phyloP scores from a whole-genome alignment of 495 filamentous ascomycete genomes.

The Neurospora sp. region DNA sequence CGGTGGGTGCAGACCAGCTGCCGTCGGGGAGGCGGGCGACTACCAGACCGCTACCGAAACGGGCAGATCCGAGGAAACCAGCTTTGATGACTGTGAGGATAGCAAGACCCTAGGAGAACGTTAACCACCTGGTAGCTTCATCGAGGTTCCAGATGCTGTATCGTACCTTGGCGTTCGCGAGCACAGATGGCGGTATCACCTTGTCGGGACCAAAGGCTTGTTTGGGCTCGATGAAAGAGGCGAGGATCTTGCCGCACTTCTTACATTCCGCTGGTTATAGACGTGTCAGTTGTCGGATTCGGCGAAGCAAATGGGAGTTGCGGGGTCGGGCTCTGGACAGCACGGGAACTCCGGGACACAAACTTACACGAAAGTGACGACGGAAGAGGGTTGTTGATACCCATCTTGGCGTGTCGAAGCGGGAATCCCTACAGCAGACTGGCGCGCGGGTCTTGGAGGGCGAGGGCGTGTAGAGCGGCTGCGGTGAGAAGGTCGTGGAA shows the following conservation, averaged over 20 bases:
- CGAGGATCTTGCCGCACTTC: constrained; percentile 85
- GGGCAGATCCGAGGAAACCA: constrained; percentile 85
- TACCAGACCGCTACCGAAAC: constrained; percentile 89
- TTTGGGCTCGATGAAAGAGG: constrained; percentile 87
- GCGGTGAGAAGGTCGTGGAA: not conserved
- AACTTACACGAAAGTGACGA: constrained; percentile 49
- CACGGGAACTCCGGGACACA: constrained; percentile 11
- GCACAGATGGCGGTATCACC: constrained; percentile 85
- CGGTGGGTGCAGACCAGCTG: constrained; percentile 86
- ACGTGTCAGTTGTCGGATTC: constrained; percentile 1
- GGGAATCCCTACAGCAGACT: not conserved
- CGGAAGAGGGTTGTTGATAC: constrained; percentile 49
- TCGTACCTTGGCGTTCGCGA: constrained; percentile 82
- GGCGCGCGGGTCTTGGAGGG: not conserved
- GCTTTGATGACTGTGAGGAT: constrained; percentile 93
- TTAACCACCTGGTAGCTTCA: not conserved
- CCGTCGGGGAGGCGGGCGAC: constrained; percentile 89
- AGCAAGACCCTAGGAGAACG: constrained; percentile 63
- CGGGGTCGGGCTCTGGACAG: not conserved
- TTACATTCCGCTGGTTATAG: constrained; percentile 64
- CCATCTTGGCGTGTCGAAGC: constrained; percentile 25
- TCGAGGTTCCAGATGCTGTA: not conserved
- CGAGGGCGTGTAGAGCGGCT: not conserved
- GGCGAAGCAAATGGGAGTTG: not conserved
- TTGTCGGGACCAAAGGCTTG: constrained; percentile 96